Evolutionary conservation across 306 rosid genomes (phyloP).

Genomic region (Rosa rugosa): DNA sequence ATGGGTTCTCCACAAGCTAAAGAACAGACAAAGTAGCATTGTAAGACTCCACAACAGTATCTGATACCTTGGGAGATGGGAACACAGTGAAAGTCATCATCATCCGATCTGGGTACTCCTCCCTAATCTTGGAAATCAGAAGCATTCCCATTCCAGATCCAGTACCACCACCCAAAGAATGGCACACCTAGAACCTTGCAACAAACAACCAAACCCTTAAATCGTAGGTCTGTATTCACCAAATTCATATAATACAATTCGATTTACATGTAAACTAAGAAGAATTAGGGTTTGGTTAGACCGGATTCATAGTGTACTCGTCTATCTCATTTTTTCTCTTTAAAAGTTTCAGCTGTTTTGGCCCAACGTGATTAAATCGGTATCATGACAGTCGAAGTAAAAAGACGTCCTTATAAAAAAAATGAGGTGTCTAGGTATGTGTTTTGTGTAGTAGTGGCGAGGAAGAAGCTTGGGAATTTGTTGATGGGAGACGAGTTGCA

Average conservation of each 20-base stretch:
- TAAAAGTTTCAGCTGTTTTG: too few species aligned
- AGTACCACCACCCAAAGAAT: conserved; percentile 47
- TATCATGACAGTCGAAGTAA: too few species aligned
- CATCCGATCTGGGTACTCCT: conserved; percentile 47
- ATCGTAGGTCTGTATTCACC: not conserved
- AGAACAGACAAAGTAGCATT: conserved; percentile 42
- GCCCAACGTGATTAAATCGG: too few species aligned
- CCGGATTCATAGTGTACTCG: not conserved
- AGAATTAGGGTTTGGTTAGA: not conserved
- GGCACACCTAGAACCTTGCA: conserved; percentile 45
- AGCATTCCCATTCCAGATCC: conserved; percentile 55
- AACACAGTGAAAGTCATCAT: conserved; percentile 47
- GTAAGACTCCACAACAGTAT: conserved; percentile 48
- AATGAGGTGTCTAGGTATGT: too few species aligned
- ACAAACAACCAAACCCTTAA: not conserved
- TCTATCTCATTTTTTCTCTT: too few species aligned
- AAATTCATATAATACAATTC: not conserved
- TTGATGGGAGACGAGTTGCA: too few species aligned
- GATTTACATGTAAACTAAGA: not conserved
- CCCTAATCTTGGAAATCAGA: conserved; percentile 46
- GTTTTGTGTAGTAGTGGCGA: too few species aligned
- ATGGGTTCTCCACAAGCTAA: conserved; percentile 47
- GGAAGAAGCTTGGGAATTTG: too few species aligned
- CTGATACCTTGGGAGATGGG: conserved; percentile 49
- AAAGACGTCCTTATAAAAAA: too few species aligned